phyloP scores from a whole-genome alignment of 2,329 filamentous ascomycete species.

The Trichoderma sp. region DNA sequence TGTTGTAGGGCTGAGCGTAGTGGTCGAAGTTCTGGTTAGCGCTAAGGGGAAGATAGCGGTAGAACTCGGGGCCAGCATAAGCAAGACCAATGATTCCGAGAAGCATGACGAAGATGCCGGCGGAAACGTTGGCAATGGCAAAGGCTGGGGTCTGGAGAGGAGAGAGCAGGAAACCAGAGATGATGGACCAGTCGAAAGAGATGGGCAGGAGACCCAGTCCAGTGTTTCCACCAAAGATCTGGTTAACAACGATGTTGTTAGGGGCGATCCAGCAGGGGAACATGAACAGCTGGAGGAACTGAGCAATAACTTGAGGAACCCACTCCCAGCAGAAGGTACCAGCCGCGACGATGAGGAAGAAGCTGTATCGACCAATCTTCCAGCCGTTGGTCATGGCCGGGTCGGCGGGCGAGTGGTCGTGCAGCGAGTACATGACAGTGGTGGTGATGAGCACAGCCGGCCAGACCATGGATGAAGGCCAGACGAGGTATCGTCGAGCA shows the following conservation, averaged over 20 bases:
- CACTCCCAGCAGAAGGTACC: slow-evolving; percentile 59
- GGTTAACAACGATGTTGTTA: slow-evolving; percentile 62
- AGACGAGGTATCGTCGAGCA: slow-evolving; percentile 59
- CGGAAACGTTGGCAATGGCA: slow-evolving; percentile 60
- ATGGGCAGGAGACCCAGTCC: slow-evolving; percentile 64
- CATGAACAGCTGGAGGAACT: slow-evolving; percentile 60
- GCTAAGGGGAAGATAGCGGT: slow-evolving; percentile 58
- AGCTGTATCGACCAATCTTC: slow-evolving; percentile 58
- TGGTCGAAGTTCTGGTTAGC: slow-evolving; percentile 61
- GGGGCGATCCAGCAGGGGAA: slow-evolving; percentile 65
- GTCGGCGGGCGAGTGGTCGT: slow-evolving; percentile 58
- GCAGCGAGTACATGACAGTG: slow-evolving; percentile 64
- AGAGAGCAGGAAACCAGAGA: slow-evolving; percentile 57
- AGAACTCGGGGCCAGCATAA: slow-evolving; percentile 51
- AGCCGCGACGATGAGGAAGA: slow-evolving; percentile 55
- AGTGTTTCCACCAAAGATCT: slow-evolving; percentile 63
- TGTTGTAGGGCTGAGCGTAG: slow-evolving; percentile 57
- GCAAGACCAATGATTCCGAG: slow-evolving; percentile 55
- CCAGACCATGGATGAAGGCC: slow-evolving; percentile 66
- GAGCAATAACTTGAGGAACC: slow-evolving; percentile 60
- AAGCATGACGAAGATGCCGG: slow-evolving; percentile 52
- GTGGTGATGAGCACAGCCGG: slow-evolving; percentile 61
- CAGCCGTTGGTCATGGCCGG: slow-evolving; percentile 57
- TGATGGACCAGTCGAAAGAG: slow-evolving; percentile 66
- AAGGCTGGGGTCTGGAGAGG: slow-evolving; percentile 62